Base-by-base conservation (phyloP, 2,329 filamentous ascomycete genomes). In the Cucurbitaria berberidis region DNA sequence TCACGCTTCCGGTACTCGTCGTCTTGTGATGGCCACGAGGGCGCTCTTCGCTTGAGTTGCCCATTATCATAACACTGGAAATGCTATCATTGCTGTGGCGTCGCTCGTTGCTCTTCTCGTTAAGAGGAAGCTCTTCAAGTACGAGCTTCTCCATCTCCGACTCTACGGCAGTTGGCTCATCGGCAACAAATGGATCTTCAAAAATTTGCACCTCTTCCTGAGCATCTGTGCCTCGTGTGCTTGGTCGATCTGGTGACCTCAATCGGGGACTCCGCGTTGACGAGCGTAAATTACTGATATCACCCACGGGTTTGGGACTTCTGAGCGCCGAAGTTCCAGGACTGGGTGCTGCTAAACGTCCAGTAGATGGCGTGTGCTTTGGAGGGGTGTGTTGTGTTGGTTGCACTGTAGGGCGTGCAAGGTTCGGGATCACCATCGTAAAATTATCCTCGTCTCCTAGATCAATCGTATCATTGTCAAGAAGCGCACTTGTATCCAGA, bases 51-150 rank as follows among this genome's bases (percentile, higher is more conserved):
- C 50, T 53, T 10, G 43, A 55, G 19, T 66, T 64, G 7, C 66
- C 67, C 57, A 69, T 71, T 44, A 72, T 68, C 7, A 52, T 57
- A 21, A 68, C 60, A 38, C 62, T 64, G 9, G 57, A 53, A n/a
- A 59, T 52, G 49, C 66, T 70, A 16, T 67, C 66, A 18, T 58
- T 64, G 58, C 71, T 74, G 39, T 62, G 64, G 30, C 70, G 63
- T 35, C 71, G 69, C 38, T 74, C 70, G 29, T 69, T 61, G 44
- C 66, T 73, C 60, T 77, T 78, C 59, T 80, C 78, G 51, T 82
- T 82, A 41, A 81, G 70, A 3, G 80, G 78, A 3, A 83, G 70
- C 60, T 83, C 81, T 48, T 79, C 78, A 10, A 84, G 76, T 3
- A 82, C 80, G 11, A 75, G 70, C 46, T 77, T 77, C 43, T 76